Conservation (phyloP, 1,139 yeast species). For the Yamadazyma diddensiae region DNA sequence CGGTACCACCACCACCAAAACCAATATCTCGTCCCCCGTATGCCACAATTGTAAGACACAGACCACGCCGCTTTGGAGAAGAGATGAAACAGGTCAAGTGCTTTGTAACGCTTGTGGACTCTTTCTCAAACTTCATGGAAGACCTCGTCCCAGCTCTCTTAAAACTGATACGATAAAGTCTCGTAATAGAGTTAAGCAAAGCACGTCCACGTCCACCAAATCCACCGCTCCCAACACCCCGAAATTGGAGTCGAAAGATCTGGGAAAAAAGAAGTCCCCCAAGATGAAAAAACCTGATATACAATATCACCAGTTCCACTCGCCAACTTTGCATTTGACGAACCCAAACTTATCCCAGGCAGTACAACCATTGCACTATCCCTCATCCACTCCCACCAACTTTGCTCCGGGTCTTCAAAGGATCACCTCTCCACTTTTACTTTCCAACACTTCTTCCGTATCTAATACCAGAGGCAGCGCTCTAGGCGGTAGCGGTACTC, state of each 20-base stretch:
- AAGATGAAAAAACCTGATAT: conserved; percentile 21
- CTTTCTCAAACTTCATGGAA: conserved; percentile 84
- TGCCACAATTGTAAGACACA: conserved; percentile 91
- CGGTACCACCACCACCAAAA: conserved; percentile 45
- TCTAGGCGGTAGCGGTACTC: too few relatives aligned
- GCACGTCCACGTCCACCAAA: conserved; percentile 22
- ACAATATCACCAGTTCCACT: conserved; percentile 11
- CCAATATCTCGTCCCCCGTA: conserved; percentile 60
- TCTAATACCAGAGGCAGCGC: conserved; percentile 32
- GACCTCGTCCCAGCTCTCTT: conserved; percentile 86
- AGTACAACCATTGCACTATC: conserved; percentile 60
- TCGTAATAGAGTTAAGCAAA: conserved; percentile 69
- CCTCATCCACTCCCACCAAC: conserved; percentile 67
- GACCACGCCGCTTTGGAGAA: conserved; percentile 92
- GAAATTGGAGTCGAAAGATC: conserved; percentile 41
- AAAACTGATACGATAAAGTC: conserved; percentile 92
- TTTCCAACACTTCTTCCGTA: conserved; percentile 43
- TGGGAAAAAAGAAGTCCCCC: conserved; percentile 27
- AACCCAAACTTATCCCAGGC: conserved; percentile 23
- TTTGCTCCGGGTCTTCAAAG: conserved; percentile 63
- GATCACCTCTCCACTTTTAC: conserved; percentile 61
- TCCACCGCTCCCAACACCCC: conserved; percentile 43
- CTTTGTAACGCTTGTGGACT: conserved; percentile 95
- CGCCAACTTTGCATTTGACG: conserved; percentile 13
- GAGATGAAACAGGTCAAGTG: conserved; percentile 91